These are phyloP conservation scores for Curvularia hawaiiensis DNA, from an alignment of 2,329 filamentous ascomycete species.

Conservation along the genomic window DNA sequence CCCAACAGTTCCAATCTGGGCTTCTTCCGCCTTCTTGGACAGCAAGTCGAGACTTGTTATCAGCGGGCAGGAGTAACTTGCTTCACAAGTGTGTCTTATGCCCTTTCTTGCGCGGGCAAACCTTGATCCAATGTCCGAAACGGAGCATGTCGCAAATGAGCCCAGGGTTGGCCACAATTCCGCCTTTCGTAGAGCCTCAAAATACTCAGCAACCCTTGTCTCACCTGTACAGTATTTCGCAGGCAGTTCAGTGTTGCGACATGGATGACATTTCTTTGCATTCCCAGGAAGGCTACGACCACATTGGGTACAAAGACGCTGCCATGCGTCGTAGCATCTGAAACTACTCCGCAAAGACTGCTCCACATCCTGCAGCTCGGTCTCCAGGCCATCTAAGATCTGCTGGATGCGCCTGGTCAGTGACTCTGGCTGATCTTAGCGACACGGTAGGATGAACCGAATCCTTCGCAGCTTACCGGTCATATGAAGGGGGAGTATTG, in stretches of 20 bases:
- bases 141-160: constrained; percentile 1
- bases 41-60: not conserved
- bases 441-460: not conserved
- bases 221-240: constrained; percentile 6
- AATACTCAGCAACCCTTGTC: constrained; percentile 12
- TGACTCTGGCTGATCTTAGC: not conserved
- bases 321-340: not conserved
- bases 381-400: not conserved
- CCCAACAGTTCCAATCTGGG: not conserved
- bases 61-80: not conserved
- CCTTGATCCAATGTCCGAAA: not conserved
- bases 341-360: not conserved
- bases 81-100: constrained; percentile 8
- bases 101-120: constrained; percentile 3
- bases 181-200: constrained; percentile 1
- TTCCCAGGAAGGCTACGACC: constrained; percentile 2
- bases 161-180: constrained; percentile 6
- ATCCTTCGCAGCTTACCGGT: not conserved
- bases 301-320: not conserved
- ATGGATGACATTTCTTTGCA: constrained; percentile 14
- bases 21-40: not conserved
- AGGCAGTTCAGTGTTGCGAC: constrained; percentile 3
- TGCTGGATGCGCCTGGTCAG: not conserved
- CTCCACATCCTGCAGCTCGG: not conserved
- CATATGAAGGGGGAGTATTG: not conserved